Percentiles rank a stretch among this genome's conserved stretches.
phyloP scores from a whole-genome alignment of 1,139 yeast species.

The Geotrichum restrictum region DNA sequence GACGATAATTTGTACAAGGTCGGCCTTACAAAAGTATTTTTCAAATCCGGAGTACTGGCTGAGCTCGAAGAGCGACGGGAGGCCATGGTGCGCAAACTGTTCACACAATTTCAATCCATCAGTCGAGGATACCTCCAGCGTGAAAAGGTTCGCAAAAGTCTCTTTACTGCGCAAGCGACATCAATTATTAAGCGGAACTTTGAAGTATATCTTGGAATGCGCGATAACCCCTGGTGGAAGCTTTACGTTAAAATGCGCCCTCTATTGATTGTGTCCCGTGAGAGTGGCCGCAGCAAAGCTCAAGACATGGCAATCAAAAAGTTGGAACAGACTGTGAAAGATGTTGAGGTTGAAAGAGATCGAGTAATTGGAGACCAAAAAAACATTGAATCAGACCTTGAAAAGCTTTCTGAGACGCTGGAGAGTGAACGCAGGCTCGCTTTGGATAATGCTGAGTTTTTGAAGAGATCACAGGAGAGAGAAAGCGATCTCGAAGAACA shows the following conservation, averaged over 20 bases:
- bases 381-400: slow-evolving; percentile 40
- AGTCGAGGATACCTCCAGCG: slow-evolving; percentile 65
- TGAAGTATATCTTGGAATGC: slow-evolving; percentile 49
- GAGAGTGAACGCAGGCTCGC: slow-evolving; percentile 43
- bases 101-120: slow-evolving; percentile 61
- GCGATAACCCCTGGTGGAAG: slow-evolving; percentile 75
- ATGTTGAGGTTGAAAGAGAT: slow-evolving; percentile 30
- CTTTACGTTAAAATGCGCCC: slow-evolving; percentile 73
- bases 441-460: slow-evolving; percentile 43
- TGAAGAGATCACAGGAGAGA: slow-evolving; percentile 41
- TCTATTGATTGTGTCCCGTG: slow-evolving; percentile 60
- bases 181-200: slow-evolving; percentile 64
- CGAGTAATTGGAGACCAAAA: slow-evolving; percentile 35
- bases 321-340: slow-evolving; percentile 32
- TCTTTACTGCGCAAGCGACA: slow-evolving; percentile 67
- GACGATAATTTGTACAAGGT: slow-evolving; percentile 68
- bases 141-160: slow-evolving; percentile 45
- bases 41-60: slow-evolving; percentile 95
- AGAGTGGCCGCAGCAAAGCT: slow-evolving; percentile 53
- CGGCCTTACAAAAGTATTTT: slow-evolving; percentile 84
- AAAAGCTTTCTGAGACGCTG: slow-evolving; percentile 38
- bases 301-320: slow-evolving; percentile 58
- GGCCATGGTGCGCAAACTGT: slow-evolving; percentile 51
- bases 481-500: slow-evolving; percentile 44
- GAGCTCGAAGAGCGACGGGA: slow-evolving; percentile 81